A percentile compares a stretch with the other conserved stretches of the same genome.
phyloP scores from a whole-genome alignment of 305 asterid species.

The Solanum aculeatissimum region DNA sequence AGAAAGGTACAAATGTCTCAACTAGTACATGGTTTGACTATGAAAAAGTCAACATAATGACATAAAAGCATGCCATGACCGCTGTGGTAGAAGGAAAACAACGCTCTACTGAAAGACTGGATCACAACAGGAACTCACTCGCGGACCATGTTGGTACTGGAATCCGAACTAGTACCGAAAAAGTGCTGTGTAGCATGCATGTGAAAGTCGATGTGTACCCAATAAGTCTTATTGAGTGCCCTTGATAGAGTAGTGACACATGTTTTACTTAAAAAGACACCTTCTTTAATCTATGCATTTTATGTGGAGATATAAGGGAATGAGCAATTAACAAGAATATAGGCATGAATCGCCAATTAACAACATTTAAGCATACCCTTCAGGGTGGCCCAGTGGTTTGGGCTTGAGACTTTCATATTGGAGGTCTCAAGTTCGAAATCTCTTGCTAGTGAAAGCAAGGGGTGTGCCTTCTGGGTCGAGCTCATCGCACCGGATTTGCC shows the following conservation, averaged over 20 bases:
- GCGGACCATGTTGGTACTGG: neutral
- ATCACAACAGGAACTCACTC: neutral
- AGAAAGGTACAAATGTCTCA: neutral
- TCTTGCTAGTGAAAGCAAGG: too few species aligned
- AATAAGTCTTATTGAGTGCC: neutral
- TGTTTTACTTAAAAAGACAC: neutral
- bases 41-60: neutral
- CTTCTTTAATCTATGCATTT: neutral
- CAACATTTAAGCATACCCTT: neutral
- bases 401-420: too few species aligned
- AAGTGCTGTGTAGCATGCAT: neutral
- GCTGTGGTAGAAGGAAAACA: neutral
- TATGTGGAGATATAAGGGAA: neutral
- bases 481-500: too few species aligned
- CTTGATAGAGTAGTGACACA: neutral
- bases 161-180: neutral
- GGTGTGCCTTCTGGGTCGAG: too few species aligned
- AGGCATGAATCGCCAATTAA: neutral
- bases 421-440: too few species aligned
- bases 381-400: too few species aligned
- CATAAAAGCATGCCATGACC: neutral
- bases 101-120: neutral
- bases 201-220: neutral
- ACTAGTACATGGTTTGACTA: neutral
- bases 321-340: neutral